phyloP scores from a whole-genome alignment of 495 filamentous ascomycete species.

The Tuber microsphaerosporum region DNA sequence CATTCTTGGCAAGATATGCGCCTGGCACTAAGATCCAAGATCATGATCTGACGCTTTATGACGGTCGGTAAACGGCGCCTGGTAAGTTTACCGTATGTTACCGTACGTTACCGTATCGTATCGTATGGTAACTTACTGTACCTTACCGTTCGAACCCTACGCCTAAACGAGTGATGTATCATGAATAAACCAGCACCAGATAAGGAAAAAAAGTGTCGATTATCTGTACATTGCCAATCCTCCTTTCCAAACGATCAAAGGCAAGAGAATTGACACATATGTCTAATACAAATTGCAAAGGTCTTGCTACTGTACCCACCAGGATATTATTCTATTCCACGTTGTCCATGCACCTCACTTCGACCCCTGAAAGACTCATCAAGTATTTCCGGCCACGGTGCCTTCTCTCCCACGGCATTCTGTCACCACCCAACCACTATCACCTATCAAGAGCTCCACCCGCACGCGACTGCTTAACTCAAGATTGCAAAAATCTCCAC shows the following conservation, averaged over 20 bases:
- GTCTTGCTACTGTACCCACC: no score
- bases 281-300: neutral
- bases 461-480: no score
- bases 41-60: no score
- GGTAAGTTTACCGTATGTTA: no score
- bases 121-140: no score
- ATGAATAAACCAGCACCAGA: neutral
- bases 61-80: no score
- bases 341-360: neutral
- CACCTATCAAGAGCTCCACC: no score
- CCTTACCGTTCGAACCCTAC: no score
- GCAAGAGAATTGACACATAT: neutral
- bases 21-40: no score
- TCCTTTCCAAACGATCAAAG: neutral
- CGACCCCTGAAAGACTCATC: neutral
- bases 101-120: no score
- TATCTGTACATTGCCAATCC: neutral
- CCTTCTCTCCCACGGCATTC: neutral
- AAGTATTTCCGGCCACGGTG: neutral
- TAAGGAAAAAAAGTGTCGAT: no score
- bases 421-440: neutral
- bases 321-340: neutral
- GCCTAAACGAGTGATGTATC: neutral
- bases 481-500: neutral
- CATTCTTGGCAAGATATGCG: no score